Evolutionary conservation across 73 alveolate genomes (phyloP), one percentile per base, ranked within the genome.

Genomic region (Paramecium biaurelia): DNA sequence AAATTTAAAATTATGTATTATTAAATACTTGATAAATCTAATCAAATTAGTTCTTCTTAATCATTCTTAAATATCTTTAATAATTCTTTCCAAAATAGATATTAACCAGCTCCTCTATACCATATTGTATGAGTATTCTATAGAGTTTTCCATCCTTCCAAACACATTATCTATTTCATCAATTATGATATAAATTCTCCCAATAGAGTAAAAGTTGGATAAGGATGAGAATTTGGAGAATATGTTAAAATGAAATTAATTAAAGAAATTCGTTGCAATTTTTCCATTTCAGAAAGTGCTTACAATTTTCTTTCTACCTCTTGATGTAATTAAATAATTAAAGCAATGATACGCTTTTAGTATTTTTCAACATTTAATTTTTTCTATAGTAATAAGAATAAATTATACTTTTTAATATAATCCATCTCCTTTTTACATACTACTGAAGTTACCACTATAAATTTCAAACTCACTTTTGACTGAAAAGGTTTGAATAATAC

Each of bases 361-460:
- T 38, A 30, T 30, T 79, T 79, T 30, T 79, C 90, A 43, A 45
- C 43, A 45, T 79, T 79, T 18, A 79, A 14, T 79, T 79, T 79
- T 15, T 47, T 68, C 79, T 89, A 43, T 42, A 23, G 5, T 21
- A 0, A 74, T 74, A 4, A 43, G 1, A 43, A 43, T 18, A 42
- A 0, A 42, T 2, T 0, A 12, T 79, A 79, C 90, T 72, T 79
- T 79, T 4, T 24, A 43, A 79, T 79, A 79, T 20, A 79, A 34
- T 24, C 94, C 87, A 53, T 89, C 94, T 12, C 85, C 94, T 30
- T 68, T 70, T 24, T 57, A 42, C 2, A 70, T 9, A n/a, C 59
- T 89, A 11, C 92, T 43, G 43, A 70, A 89, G n/a, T 89, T 89
- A 5, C 94, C 94, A 45, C 92, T 89, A 24, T 89, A 89, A 12